phyloP scores from a whole-genome alignment of 306 rosid genomes.

The Clitoria ternatea region DNA sequence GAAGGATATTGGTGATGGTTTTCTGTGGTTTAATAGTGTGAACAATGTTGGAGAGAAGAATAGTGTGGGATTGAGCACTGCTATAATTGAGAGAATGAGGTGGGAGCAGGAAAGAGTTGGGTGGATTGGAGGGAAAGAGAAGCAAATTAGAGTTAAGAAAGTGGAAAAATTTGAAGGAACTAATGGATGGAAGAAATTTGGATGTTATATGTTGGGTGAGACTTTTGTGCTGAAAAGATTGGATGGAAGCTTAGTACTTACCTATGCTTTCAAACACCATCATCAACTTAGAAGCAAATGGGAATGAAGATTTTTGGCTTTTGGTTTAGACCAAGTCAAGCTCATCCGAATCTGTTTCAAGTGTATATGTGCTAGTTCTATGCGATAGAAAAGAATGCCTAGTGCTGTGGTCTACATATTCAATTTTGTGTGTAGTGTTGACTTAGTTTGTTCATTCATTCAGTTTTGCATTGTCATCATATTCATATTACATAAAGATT shows the following conservation, averaged over 20 bases:
- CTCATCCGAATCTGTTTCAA: background rate
- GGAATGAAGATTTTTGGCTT: conserved; percentile 33
- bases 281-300: conserved; percentile 48
- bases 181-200: conserved; percentile 52
- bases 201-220: conserved; percentile 58
- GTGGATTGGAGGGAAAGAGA: conserved; percentile 37
- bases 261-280: conserved; percentile 44
- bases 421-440: conserved; percentile 19
- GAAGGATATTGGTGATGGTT: conserved; percentile 17
- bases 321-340: background rate
- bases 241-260: conserved; percentile 50
- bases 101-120: conserved; percentile 41
- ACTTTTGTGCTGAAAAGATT: conserved; percentile 52
- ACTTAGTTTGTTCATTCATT: conserved; percentile 18
- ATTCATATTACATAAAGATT: background rate
- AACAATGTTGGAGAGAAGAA: conserved; percentile 36
- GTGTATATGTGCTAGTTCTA: background rate
- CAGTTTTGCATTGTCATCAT: background rate
- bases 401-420: background rate
- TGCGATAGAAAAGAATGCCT: background rate
- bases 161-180: conserved; percentile 47
- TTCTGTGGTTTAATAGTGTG: conserved; percentile 46
- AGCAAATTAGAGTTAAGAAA: conserved; percentile 32
- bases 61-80: conserved; percentile 48
- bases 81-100: conserved; percentile 59